Evolutionary conservation across 1,139 yeast genomes (phyloP).

Genomic region (Candida frijolesensis): DNA sequence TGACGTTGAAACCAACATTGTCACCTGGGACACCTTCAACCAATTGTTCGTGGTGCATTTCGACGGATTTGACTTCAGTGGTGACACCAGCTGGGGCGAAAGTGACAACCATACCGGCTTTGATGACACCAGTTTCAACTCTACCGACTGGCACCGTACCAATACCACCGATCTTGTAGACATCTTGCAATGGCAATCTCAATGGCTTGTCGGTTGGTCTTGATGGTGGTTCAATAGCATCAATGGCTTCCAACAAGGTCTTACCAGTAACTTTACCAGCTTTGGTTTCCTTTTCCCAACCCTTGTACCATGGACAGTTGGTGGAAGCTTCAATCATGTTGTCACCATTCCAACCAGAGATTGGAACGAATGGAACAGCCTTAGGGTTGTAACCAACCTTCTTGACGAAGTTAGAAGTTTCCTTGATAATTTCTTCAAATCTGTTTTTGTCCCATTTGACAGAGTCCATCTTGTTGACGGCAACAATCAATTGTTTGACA

Average conservation of each 20-base stretch:
- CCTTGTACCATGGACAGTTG: conserved; percentile 92
- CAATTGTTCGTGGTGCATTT: no score
- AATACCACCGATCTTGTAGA: conserved; percentile 91
- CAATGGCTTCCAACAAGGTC: conserved; percentile 87
- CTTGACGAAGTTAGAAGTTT: conserved; percentile 86
- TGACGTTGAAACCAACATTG: conserved; percentile 92
- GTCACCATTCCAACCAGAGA: conserved; percentile 95
- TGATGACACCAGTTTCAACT: conserved; percentile 90
- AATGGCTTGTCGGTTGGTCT: conserved; percentile 91
- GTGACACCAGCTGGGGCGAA: no score
- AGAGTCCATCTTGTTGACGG: conserved; percentile 93
- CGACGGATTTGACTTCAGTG: no score
- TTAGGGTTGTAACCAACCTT: conserved; percentile 93
- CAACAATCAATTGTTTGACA: conserved; percentile 86
- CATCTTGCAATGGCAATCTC: conserved; percentile 91
- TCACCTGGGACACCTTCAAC: no score
- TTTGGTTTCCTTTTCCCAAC: conserved; percentile 87
- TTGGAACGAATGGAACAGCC: conserved; percentile 89
- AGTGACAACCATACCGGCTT: conserved; percentile 54
- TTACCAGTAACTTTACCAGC: conserved; percentile 77
- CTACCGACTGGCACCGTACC: conserved; percentile 95
- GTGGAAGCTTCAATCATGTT: conserved; percentile 84
- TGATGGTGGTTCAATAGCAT: conserved; percentile 80
- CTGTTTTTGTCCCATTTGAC: conserved; percentile 83
- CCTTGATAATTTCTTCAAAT: conserved; percentile 82